A percentile compares a stretch with the other conserved stretches of the same genome.
phyloP scores from a whole-genome alignment of 129 eudicot species.

The Erigeron canadensis region DNA sequence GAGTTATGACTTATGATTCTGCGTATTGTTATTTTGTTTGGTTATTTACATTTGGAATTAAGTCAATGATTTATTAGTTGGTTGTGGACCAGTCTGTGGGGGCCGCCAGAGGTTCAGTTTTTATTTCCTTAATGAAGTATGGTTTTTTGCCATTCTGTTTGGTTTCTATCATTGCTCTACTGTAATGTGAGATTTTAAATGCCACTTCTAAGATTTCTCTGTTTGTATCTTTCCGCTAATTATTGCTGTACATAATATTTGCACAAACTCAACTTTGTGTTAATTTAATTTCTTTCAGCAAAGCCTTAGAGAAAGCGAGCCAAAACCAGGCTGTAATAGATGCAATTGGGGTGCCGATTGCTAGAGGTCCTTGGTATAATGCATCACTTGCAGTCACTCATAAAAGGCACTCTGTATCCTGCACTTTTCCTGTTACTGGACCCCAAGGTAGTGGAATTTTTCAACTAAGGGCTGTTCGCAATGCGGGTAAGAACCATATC shows the following conservation, averaged over 20 bases:
- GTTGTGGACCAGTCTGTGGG: too few relatives aligned
- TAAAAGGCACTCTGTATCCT: constrained; percentile 82
- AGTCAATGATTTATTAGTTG: too few relatives aligned
- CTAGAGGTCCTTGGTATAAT: constrained; percentile 94
- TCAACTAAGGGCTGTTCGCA: constrained; percentile 83
- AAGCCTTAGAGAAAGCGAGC: constrained; percentile 94
- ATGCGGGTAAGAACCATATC: constrained; percentile 50
- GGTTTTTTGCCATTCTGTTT: too few relatives aligned
- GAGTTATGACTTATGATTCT: too few relatives aligned
- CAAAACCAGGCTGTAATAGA: constrained; percentile 59
- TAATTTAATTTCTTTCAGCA: constrained; percentile 48
- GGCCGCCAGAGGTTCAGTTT: too few relatives aligned
- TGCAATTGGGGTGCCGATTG: constrained; percentile 92
- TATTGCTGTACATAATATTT: not conserved
- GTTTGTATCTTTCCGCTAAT: not conserved
- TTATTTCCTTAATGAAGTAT: too few relatives aligned
- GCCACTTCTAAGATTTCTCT: not conserved
- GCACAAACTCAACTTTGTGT: constrained; percentile 9
- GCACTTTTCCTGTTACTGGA: constrained; percentile 93
- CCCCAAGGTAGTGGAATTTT: constrained; percentile 91
- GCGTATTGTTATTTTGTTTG: too few relatives aligned
- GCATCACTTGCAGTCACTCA: constrained; percentile 97
- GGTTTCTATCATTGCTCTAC: too few relatives aligned
- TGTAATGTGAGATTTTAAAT: not conserved
- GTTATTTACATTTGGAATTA: too few relatives aligned